Base-by-base conservation (phyloP, 164 flowering plant genomes). In the Platanus orientalis region DNA sequence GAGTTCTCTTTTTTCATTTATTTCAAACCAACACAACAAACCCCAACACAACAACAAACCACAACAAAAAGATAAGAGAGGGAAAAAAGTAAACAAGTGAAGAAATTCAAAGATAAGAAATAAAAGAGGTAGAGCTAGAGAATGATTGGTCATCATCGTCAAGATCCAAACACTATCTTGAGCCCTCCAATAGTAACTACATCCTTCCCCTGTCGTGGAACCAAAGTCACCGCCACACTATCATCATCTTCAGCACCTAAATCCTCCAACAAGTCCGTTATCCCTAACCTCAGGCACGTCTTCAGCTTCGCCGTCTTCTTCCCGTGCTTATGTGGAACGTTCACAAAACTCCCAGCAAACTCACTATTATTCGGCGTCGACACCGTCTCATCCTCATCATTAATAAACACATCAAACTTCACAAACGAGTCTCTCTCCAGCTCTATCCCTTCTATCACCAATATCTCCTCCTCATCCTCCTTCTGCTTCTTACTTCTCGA, bases 331-430 rank as follows among this genome's bases (percentile, higher is more conserved):
- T 79, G 82, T 1, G 88, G 80, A 28, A 79, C 79, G 34, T 79
- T 82, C 64, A 82, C 84, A 50, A 79, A 86, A 34, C 85, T 79
- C n/a, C 92, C 87, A 0, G 84, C 85, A 17, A 80, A 82, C 76
- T 82, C 85, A 3, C 75, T 70, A 12, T 76, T 69, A 7, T 63
- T 73, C 3, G 79, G 74, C 1, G 60, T 40, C n/a, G 48, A 14
- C n/a, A n/a, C n/a, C n/a, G n/a, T n/a, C 3, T 74, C 86, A 20
- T 79, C 81, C 49, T 74, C 85, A 14, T 80, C 86, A 54, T 87
- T 80, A 13, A 87, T 63, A 17, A 19, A 81, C 14, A 84, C 86
- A 44, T 84, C 89, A 45, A 87, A 87, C 65, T 84, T 87, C 55
- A 76, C 83, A 1, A 58, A 63, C 9, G 16, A 47, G 27, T 76